phyloP scores from a whole-genome alignment of 164 flowering plant species.

The Pachysandra terminalis region DNA sequence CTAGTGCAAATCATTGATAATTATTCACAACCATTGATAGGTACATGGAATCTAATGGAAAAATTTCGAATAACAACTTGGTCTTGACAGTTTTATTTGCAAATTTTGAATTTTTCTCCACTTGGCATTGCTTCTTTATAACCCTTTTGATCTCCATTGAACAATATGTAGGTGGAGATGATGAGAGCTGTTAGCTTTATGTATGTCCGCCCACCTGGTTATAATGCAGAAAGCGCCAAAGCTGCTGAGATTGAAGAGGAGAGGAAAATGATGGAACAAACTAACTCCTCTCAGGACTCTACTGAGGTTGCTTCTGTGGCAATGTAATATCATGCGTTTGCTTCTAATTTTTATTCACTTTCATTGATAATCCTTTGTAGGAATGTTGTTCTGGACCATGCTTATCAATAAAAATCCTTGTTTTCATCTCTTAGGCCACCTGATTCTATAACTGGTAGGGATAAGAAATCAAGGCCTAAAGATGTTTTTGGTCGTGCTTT shows the following conservation, averaged over 20 bases:
- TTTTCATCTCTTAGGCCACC: constrained; percentile 26
- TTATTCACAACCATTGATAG: too few relatives aligned
- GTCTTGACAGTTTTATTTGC: too few relatives aligned
- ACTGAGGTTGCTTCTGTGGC: constrained; percentile 23
- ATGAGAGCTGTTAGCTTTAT: constrained; percentile 98
- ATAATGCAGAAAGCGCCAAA: constrained; percentile 93
- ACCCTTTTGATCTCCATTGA: background rate
- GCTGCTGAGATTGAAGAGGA: constrained; percentile 90
- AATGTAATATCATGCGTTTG: constrained; percentile 1
- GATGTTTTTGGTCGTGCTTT: constrained; percentile 89
- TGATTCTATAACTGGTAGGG: constrained; percentile 17
- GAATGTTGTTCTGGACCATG: background rate
- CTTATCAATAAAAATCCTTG: background rate
- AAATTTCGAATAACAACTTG: too few relatives aligned
- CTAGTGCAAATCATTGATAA: too few relatives aligned
- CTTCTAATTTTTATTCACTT: background rate
- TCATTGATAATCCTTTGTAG: background rate
- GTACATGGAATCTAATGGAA: too few relatives aligned
- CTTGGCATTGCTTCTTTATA: background rate
- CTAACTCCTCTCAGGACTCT: constrained; percentile 22
- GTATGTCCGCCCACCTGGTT: constrained; percentile 99
- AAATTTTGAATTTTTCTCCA: background rate
- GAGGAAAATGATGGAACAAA: constrained; percentile 36
- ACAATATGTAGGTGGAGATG: constrained; percentile 57
- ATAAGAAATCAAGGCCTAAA: constrained; percentile 69